Evolutionary conservation across 345 rosid species (phyloP).

Genomic region (Anacardium occidentale): DNA sequence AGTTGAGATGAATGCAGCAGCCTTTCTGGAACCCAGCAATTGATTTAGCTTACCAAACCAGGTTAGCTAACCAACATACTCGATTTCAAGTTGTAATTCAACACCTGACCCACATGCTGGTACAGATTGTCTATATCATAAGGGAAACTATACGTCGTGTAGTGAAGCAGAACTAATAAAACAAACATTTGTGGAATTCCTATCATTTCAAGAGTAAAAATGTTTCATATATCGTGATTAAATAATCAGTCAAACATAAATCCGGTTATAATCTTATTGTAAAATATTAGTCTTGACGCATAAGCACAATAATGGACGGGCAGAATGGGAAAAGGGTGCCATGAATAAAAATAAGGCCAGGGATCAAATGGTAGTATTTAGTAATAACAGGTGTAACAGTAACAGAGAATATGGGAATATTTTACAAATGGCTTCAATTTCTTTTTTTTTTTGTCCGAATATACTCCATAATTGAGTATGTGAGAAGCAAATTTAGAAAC

Average conservation of each 20-base stretch:
- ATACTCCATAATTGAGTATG: not conserved
- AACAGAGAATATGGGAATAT: no score
- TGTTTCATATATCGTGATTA: not conserved
- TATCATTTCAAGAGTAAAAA: not conserved
- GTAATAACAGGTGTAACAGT: no score
- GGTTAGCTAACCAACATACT: conserved; percentile 12
- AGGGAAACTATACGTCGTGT: not conserved
- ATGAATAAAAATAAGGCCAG: no score
- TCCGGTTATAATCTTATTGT: not conserved
- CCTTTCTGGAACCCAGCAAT: not conserved
- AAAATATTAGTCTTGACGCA: no score
- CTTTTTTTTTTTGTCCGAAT: not conserved
- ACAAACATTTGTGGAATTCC: no score
- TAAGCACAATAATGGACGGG: no score
- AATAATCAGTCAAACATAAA: not conserved
- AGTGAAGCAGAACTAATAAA: no score
- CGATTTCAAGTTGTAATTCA: not conserved
- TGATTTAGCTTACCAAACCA: conserved; percentile 27
- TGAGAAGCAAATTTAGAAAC: not conserved
- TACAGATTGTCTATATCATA: not conserved
- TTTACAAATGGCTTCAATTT: no score
- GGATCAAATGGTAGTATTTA: no score
- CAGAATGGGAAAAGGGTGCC: no score
- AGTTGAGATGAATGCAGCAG: not conserved
- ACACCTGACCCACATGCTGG: conserved; percentile 12